A percentile compares a stretch with the other conserved stretches of the same genome.
These are phyloP conservation scores for Chimonanthus salicifolius DNA, from an alignment of 164 flowering plant genomes.

Conservation along the genomic window DNA sequence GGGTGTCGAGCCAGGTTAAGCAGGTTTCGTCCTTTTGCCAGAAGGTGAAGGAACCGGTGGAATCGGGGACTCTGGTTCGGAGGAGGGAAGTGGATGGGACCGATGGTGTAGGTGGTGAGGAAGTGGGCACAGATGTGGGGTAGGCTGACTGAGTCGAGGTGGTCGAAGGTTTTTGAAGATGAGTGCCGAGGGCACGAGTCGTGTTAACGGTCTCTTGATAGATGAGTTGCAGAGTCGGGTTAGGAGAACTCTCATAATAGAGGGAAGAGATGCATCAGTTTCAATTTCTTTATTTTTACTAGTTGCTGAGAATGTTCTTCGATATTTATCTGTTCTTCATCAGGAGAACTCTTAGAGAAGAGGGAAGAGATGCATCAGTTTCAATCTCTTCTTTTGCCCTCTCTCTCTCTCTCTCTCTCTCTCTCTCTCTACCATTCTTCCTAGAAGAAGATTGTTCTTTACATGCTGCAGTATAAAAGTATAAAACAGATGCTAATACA, in stretches of 20 bases:
- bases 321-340: too few species aligned
- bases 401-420: too few species aligned
- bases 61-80: not conserved
- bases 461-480: too few species aligned
- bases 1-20: slow-evolving; percentile 45
- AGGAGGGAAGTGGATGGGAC: slow-evolving; percentile 26
- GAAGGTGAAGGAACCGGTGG: not conserved
- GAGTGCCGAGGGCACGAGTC: slow-evolving; percentile 15
- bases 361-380: too few species aligned
- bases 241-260: not conserved
- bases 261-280: too few species aligned
- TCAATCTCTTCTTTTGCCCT: too few species aligned
- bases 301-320: too few species aligned
- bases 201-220: slow-evolving; percentile 6
- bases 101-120: slow-evolving; percentile 20
- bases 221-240: slow-evolving; percentile 9
- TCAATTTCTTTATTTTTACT: too few species aligned
- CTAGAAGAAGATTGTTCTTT: too few species aligned
- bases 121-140: slow-evolving; percentile 14
- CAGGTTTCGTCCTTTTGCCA: slow-evolving; percentile 39
- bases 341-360: too few species aligned
- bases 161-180: slow-evolving; percentile 32
- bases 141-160: slow-evolving; percentile 23
- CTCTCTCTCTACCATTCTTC: too few species aligned
- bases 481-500: too few species aligned